Percentiles rank a stretch among this genome's conserved stretches.
phyloP scores from a whole-genome alignment of 106 monocot genomes.

The Alisma plantagoaquatica region DNA sequence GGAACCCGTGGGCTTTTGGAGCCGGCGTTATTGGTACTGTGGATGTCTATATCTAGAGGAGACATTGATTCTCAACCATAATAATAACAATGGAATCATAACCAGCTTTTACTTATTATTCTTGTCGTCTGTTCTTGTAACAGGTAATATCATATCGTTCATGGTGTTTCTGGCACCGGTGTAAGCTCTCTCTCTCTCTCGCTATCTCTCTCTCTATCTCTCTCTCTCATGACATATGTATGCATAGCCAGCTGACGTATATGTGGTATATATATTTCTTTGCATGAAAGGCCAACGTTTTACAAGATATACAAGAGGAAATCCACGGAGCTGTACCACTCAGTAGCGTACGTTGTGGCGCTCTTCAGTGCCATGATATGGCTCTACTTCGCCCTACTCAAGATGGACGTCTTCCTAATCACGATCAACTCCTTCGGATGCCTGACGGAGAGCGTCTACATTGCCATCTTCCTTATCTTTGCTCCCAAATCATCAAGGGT shows the following conservation, averaged over 20 bases:
- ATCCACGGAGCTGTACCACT: constrained; percentile 14
- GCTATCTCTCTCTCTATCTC: too few relatives aligned
- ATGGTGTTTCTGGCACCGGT: constrained; percentile 19
- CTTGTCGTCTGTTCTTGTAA: neutral
- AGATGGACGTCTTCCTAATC: constrained; percentile 42
- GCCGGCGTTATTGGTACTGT: too few relatives aligned
- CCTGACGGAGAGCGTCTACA: constrained; percentile 59
- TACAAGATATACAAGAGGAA: constrained; percentile 20
- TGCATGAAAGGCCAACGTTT: constrained; percentile 17
- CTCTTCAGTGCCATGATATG: constrained; percentile 20
- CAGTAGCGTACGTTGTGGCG: constrained; percentile 17
- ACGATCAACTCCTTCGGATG: constrained; percentile 65
- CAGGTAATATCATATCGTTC: constrained; percentile 26
- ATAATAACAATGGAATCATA: too few relatives aligned
- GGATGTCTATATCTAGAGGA: too few relatives aligned
- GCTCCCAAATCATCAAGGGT: constrained; percentile 46
- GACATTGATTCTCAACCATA: too few relatives aligned
- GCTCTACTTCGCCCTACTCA: constrained; percentile 13
- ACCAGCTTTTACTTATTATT: too few relatives aligned
- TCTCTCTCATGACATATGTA: too few relatives aligned
- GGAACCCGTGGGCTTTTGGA: too few relatives aligned
- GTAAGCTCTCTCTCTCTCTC: too few relatives aligned
- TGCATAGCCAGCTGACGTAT: too few relatives aligned
- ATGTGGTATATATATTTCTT: neutral
- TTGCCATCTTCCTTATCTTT: constrained; percentile 45